phyloP scores from a whole-genome alignment of 768 basidiomycete genomes.

The Xerocomus spinulosus region DNA sequence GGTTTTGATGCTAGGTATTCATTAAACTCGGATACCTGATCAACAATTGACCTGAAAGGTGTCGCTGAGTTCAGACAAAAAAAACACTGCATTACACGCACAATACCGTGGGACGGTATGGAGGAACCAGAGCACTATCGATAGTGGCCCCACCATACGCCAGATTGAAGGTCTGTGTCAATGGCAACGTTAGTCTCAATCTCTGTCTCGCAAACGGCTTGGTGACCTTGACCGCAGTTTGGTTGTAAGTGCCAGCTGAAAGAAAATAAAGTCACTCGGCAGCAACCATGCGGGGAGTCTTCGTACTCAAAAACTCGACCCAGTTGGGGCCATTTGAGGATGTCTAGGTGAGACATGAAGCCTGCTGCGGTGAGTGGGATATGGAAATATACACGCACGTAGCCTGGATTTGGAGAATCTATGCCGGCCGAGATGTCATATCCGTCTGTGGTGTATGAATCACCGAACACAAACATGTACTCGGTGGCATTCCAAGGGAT shows the following conservation, averaged over 20 bases:
- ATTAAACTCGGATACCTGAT: conserved; percentile 62
- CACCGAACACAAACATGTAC: conserved; percentile 58
- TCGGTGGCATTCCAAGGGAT: conserved; percentile 50
- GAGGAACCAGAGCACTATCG: conserved; percentile 50
- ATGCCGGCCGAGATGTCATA: conserved; percentile 57
- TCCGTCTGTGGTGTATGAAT: conserved; percentile 58
- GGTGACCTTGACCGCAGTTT: conserved; percentile 46
- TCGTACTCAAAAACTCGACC: conserved; percentile 49
- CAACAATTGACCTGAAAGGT: conserved; percentile 27
- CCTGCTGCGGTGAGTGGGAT: neutral
- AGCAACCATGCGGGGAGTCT: neutral
- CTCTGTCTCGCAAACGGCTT: neutral
- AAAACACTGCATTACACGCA: conserved; percentile 34
- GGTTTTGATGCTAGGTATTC: conserved; percentile 44
- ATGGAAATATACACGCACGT: conserved; percentile 35
- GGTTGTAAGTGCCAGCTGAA: conserved; percentile 50
- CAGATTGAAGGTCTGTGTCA: conserved; percentile 56
- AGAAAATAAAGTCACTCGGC: conserved; percentile 4
- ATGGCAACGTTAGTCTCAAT: neutral
- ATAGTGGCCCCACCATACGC: conserved; percentile 68
- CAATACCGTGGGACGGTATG: conserved; percentile 47
- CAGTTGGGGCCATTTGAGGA: conserved; percentile 63
- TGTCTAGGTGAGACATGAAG: conserved; percentile 33
- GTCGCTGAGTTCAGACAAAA: neutral
- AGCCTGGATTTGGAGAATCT: conserved; percentile 46